Conservation (phyloP, 768 basidiomycete genomes). For the Trametes cinnabarina region DNA sequence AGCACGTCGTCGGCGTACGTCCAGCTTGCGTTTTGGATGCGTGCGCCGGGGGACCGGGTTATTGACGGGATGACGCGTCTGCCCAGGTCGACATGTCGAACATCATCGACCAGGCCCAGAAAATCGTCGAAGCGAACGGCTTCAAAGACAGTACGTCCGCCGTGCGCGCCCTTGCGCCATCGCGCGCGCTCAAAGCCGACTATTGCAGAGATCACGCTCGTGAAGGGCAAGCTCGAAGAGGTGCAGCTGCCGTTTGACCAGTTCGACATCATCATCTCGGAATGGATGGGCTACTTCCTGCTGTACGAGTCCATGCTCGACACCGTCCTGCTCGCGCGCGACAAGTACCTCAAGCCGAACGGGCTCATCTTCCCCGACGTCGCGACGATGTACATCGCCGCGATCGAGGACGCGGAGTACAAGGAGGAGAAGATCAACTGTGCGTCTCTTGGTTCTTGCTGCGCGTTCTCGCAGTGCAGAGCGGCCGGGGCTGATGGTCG, state of each 20-base stretch:
- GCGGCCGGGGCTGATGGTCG: not conserved
- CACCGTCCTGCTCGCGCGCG: constrained; percentile 93
- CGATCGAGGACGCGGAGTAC: constrained; percentile 99
- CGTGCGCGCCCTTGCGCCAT: not conserved
- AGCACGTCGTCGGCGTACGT: constrained; percentile 88
- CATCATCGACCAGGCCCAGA: constrained; percentile 98
- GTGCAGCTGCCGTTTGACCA: constrained; percentile 81
- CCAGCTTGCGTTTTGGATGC: not conserved
- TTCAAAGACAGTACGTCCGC: constrained; percentile 83
- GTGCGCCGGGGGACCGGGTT: not conserved
- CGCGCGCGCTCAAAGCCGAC: not conserved
- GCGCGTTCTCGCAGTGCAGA: not conserved
- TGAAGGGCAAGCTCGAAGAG: constrained; percentile 98
- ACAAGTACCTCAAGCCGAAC: constrained; percentile 90
- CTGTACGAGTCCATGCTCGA: constrained; percentile 99
- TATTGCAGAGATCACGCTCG: constrained; percentile 78
- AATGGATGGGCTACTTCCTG: constrained; percentile 99
- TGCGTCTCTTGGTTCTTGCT: constrained; percentile 46
- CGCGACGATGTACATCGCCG: constrained; percentile 89
- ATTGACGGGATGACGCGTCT: not conserved
- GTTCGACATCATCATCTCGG: constrained; percentile 98
- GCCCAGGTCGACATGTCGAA: constrained; percentile 99
- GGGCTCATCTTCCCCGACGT: constrained; percentile 97
- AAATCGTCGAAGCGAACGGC: constrained; percentile 94
- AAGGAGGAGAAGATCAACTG: constrained; percentile 99